Evolutionary conservation across 1,284 basidiomycete genomes (phyloP).

Genomic region (Ustilago curta): DNA sequence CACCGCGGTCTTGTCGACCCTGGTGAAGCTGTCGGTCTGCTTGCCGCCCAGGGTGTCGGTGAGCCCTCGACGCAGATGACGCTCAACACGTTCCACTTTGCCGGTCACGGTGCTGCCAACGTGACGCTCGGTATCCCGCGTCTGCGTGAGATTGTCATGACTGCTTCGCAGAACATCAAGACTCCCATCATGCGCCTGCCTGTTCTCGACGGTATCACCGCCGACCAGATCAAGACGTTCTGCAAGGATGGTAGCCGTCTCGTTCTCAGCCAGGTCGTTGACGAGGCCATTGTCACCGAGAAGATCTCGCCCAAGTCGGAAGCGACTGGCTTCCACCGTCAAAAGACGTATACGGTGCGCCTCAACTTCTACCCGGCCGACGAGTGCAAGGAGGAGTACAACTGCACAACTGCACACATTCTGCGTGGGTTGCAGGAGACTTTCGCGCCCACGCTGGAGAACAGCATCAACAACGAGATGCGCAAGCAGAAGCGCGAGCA

Average conservation of each 20-base stretch:
- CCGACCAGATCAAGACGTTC: constrained; percentile 76
- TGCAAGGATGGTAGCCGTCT: constrained; percentile 91
- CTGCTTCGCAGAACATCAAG: constrained; percentile 93
- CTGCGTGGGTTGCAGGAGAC: constrained; percentile 79
- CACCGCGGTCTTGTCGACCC: constrained; percentile 82
- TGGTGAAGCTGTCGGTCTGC: constrained; percentile 94
- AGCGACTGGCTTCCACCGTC: constrained; percentile 73
- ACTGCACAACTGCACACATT: constrained; percentile 80
- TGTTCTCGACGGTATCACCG: constrained; percentile 58
- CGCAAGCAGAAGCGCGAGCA: constrained; percentile 85
- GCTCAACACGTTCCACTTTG: constrained; percentile 98
- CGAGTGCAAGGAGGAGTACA: constrained; percentile 89
- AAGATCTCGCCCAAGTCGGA: constrained; percentile 78
- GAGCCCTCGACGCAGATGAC: constrained; percentile 99
- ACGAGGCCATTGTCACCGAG: constrained; percentile 86
- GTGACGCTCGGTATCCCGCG: constrained; percentile 99
- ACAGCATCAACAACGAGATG: constrained; percentile 87
- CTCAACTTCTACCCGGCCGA: constrained; percentile 87
- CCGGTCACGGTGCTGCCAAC: constrained; percentile 97
- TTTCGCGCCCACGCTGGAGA: constrained; percentile 86
- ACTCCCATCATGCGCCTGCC: constrained; percentile 98
- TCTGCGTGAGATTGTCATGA: constrained; percentile 99
- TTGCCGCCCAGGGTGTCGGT: constrained; percentile 99
- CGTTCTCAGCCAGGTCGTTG: constrained; percentile 88
- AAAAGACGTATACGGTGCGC: constrained; percentile 84